These are phyloP conservation scores for Fusarium redolens DNA, from an alignment of 2,329 filamentous ascomycete species.

Conservation along the genomic window DNA sequence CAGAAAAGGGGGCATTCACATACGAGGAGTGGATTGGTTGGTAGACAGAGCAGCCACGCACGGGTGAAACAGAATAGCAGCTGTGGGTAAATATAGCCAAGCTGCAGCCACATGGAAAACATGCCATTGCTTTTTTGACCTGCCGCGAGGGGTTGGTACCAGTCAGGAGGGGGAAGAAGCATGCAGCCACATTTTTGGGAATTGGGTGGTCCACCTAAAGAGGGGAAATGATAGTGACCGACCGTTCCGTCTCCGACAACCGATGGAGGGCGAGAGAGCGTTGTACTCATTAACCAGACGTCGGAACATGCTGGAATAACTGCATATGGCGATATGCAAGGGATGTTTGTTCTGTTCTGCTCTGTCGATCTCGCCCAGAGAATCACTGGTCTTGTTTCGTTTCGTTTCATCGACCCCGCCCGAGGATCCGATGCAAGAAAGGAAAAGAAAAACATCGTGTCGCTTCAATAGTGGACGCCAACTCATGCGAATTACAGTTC, in stretches of 20 bases:
- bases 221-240: slow-evolving; percentile 5
- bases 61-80: slow-evolving; percentile 12
- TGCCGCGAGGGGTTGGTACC: slow-evolving; percentile 19
- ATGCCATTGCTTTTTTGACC: background rate
- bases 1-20: background rate
- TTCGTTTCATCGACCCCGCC: background rate
- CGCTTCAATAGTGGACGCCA: slow-evolving; percentile 12
- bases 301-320: background rate
- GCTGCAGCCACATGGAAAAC: slow-evolving; percentile 16
- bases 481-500: background rate
- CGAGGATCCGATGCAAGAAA: slow-evolving; percentile 12
- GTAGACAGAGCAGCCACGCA: slow-evolving; percentile 20
- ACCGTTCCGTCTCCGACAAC: slow-evolving; percentile 13
- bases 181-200: slow-evolving; percentile 25
- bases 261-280: slow-evolving; percentile 3
- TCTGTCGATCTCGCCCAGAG: background rate
- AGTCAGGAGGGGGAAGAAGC: background rate
- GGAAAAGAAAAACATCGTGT: slow-evolving; percentile 5
- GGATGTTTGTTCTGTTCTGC: background rate
- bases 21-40: slow-evolving; percentile 34
- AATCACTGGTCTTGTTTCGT: background rate
- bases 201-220: background rate
- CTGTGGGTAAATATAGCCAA: slow-evolving; percentile 18
- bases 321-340: background rate
- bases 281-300: no score